phyloP scores from a whole-genome alignment of 1,284 basidiomycete genomes.

The Apiotrichum porosum region DNA sequence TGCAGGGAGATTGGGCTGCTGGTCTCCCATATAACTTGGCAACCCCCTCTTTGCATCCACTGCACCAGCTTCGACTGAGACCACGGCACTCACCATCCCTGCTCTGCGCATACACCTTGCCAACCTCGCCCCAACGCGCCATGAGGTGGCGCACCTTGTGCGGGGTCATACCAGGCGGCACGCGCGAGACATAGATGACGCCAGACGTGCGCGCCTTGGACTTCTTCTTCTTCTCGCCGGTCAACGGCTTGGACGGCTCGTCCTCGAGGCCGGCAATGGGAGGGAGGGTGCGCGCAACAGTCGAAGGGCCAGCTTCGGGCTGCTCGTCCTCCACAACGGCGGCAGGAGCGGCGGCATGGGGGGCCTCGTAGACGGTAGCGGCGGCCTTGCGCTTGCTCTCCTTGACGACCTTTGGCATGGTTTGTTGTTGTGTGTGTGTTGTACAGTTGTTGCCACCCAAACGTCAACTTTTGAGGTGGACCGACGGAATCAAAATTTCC shows the following conservation, averaged over 20 bases:
- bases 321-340: background rate
- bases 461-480: background rate
- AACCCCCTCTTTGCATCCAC: no score
- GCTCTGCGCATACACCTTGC: constrained; percentile 79
- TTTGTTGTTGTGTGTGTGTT: background rate
- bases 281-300: background rate
- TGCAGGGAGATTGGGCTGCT: no score
- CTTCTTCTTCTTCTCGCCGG: constrained; percentile 20
- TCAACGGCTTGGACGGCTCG: background rate
- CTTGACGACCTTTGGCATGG: background rate
- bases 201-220: constrained; percentile 53
- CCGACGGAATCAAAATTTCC: background rate
- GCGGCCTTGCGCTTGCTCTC: background rate
- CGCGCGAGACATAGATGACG: constrained; percentile 89
- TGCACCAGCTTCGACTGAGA: no score
- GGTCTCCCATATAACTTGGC: no score
- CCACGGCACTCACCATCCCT: constrained; percentile 59
- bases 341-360: background rate
- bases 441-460: background rate
- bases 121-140: constrained; percentile 75
- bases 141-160: constrained; percentile 92
- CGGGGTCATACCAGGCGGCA: constrained; percentile 98
- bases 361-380: background rate
- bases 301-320: background rate
- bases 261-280: background rate